A percentile compares a stretch with the other conserved stretches of the same genome.
These are phyloP conservation scores for Pythium rhizo-oryzae DNA, from an alignment of 352 stramenopile genomes.

Conservation along the genomic window DNA sequence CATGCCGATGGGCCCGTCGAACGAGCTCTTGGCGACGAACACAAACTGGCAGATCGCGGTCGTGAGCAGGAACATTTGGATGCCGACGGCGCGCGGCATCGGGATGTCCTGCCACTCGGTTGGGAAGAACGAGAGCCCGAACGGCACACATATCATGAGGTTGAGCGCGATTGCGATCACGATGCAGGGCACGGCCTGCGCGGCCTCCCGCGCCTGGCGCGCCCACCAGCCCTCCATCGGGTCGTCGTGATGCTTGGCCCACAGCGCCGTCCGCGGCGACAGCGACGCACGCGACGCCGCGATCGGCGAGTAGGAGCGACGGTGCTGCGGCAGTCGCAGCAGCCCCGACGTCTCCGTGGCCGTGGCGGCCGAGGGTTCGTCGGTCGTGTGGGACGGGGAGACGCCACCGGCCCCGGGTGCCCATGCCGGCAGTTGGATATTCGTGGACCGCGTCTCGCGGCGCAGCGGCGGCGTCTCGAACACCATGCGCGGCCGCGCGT, in stretches of 20 bases:
- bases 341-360: slow-evolving; percentile 34
- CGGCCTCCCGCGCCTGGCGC: slow-evolving; percentile 33
- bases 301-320: slow-evolving; percentile 14
- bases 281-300: slow-evolving; percentile 11
- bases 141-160: slow-evolving; percentile 88
- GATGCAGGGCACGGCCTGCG: slow-evolving; percentile 55
- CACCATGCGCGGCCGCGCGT: slow-evolving; percentile 42
- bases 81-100: slow-evolving; percentile 73
- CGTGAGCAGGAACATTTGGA: slow-evolving; percentile 85
- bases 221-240: slow-evolving; percentile 19
- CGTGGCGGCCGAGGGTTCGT: background rate
- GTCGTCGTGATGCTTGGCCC: slow-evolving; percentile 24
- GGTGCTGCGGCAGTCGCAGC: slow-evolving; percentile 25
- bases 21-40: slow-evolving; percentile 75
- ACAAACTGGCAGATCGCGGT: slow-evolving; percentile 84
- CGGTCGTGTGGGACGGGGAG: slow-evolving; percentile 18
- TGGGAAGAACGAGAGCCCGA: slow-evolving; percentile 86
- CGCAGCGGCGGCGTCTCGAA: slow-evolving; percentile 74
- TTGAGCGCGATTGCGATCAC: slow-evolving; percentile 79
- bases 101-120: slow-evolving; percentile 77
- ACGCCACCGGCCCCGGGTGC: background rate
- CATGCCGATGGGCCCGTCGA: slow-evolving; percentile 73
- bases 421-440: slow-evolving; percentile 44
- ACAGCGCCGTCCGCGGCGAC: background rate
- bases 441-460: slow-evolving; percentile 50